Conservation (phyloP, 2,329 filamentous ascomycete genomes). For the Hirsutella thompsonii region DNA sequence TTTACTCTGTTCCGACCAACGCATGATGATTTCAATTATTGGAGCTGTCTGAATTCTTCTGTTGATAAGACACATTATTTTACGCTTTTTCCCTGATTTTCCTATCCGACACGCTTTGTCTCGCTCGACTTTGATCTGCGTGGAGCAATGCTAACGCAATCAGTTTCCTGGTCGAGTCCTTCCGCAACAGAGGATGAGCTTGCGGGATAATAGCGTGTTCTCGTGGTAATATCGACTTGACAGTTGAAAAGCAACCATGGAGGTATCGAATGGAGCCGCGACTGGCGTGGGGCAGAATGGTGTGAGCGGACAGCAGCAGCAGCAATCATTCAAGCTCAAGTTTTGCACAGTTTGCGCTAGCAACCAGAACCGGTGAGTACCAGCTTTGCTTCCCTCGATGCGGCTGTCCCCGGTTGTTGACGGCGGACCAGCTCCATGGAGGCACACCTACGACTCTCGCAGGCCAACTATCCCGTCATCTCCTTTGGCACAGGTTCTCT, state of each 20-base stretch:
- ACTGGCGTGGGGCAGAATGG: constrained; percentile 24
- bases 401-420: background rate
- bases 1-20: constrained; percentile 5
- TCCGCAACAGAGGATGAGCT: constrained; percentile 16
- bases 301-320: constrained; percentile 35
- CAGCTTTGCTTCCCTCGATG: background rate
- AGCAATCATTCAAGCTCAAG: constrained; percentile 70
- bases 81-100: constrained; percentile 40
- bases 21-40: constrained; percentile 46
- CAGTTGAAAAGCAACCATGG: constrained; percentile 22
- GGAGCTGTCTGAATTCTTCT: constrained; percentile 61
- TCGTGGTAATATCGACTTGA: constrained; percentile 3
- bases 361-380: constrained; percentile 79
- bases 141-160: constrained; percentile 2
- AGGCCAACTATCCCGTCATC: constrained; percentile 84
- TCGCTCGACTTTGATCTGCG: background rate
- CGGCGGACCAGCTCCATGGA: constrained; percentile 54
- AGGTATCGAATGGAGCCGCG: constrained; percentile 26
- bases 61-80: constrained; percentile 42
- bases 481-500: constrained; percentile 95
- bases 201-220: background rate
- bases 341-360: constrained; percentile 99
- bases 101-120: background rate
- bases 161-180: too few species aligned
- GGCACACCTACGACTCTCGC: constrained; percentile 85